phyloP scores from a whole-genome alignment of 2,329 filamentous ascomycete genomes.

The Elsinoe necatrix region DNA sequence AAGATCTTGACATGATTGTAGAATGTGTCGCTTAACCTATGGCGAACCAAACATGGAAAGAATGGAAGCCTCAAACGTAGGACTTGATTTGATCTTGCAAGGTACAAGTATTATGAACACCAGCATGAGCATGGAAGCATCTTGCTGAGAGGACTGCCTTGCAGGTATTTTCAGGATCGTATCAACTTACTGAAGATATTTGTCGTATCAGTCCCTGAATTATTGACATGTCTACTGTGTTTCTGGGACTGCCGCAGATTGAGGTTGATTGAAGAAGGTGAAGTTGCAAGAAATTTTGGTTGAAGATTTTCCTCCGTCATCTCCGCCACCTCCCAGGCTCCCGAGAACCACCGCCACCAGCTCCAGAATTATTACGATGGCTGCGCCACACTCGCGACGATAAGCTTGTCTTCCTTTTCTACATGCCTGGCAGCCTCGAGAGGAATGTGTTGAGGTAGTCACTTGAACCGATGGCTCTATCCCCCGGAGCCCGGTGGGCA shows the following conservation, averaged over 20 bases:
- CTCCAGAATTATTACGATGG: neutral
- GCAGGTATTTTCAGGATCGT: slow-evolving; percentile 17
- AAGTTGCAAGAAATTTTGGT: neutral
- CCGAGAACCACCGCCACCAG: neutral
- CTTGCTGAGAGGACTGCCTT: slow-evolving; percentile 32
- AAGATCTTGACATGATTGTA: neutral
- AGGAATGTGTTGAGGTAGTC: neutral
- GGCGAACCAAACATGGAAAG: slow-evolving; percentile 17
- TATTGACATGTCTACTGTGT: no score
- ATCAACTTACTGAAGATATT: no score
- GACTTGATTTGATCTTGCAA: slow-evolving; percentile 20
- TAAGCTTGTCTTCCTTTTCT: neutral
- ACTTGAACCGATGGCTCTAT: neutral
- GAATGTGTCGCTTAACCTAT: slow-evolving; percentile 19
- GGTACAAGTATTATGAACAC: slow-evolving; percentile 18
- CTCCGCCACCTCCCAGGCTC: neutral
- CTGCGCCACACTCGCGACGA: neutral
- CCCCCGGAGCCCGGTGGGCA: slow-evolving; percentile 2
- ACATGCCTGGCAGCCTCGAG: neutral
- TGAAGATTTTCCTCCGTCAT: neutral
- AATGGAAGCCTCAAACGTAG: slow-evolving; percentile 20
- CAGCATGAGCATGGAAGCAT: slow-evolving; percentile 18
- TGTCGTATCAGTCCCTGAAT: no score
- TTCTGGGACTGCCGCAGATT: neutral
- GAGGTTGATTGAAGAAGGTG: neutral